Evolutionary conservation across 2,329 filamentous ascomycete species (phyloP), one percentile per base, ranked within the genome.

Genomic region (Botrytis hyacinthi): DNA sequence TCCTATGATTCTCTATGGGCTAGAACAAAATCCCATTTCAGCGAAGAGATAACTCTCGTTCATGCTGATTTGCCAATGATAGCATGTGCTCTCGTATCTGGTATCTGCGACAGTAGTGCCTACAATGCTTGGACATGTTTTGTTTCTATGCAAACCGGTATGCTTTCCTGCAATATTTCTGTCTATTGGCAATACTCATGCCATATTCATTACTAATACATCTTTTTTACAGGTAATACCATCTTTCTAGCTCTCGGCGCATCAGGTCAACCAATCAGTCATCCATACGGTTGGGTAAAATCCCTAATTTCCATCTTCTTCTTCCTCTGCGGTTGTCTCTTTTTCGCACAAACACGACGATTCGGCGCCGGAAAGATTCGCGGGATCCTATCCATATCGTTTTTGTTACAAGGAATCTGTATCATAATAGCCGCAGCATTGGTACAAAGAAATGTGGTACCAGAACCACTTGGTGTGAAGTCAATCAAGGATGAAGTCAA

Each of bases 231-330:
- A 83, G 88, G 88, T 57, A 91, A 91, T 81, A 90, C 89, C 16
- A 86, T 91, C 77, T 90, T 90, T 81, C 84, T 91, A 57, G 88
- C 87, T 29, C 86, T 91, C 35, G 88, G 88, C 72, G 86, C 87
- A 20, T 85, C 87, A 4, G 81, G 81, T 44, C 86, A 88, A 65
- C 87, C 86, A 4, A 79, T 83, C 32, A 82, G 82, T 73, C 82
- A 87, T 73, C 86, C 86, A 5, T 83, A 83, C 72, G 87, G 85
- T 72, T 89, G 85, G 87, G 81, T 86, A 70, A 86, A 84, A 73
- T 86, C 86, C 3, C 82, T 87, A 32, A 81, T 84, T 74, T 89
- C 88, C 71, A 87, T 89, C 75, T 80, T 78, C 73, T 83, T 84
- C 75, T 89, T 89, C 81, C 83, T 87, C 74, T 72, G 85, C 44